These are phyloP conservation scores for Aspergillus neotritici DNA, from an alignment of 2,329 filamentous ascomycete genomes.

Conservation along the genomic window DNA sequence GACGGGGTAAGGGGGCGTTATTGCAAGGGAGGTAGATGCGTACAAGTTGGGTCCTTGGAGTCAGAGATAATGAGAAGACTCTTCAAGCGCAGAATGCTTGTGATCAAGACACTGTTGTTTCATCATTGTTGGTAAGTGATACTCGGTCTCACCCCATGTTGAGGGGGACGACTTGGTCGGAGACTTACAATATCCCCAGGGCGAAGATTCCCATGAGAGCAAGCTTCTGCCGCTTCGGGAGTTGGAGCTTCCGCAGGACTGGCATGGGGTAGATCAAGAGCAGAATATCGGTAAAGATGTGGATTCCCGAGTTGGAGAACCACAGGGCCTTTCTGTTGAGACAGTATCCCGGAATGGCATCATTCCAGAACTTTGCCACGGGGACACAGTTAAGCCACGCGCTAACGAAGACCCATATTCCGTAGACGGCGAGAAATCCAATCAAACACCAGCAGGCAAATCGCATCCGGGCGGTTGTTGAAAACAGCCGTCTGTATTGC, in stretches of 20 bases:
- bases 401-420: conserved; percentile 27
- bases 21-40: conserved; percentile 1
- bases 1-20: background rate
- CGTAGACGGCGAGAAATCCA: conserved; percentile 26
- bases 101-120: conserved; percentile 34
- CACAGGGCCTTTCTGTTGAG: conserved; percentile 38
- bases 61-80: conserved; percentile 26
- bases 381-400: conserved; percentile 30
- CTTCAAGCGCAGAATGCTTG: conserved; percentile 33
- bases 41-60: conserved; percentile 27
- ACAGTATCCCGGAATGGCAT: conserved; percentile 24
- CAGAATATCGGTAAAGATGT: conserved; percentile 39
- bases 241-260: conserved; percentile 35
- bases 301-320: conserved; percentile 41
- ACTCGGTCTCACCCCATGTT: background rate
- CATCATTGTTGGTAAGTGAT: conserved; percentile 15
- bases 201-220: conserved; percentile 40
- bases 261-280: conserved; percentile 41
- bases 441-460: conserved; percentile 32
- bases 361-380: conserved; percentile 27
- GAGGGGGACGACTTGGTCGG: background rate
- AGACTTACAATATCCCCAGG: conserved; percentile 39
- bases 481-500: conserved; percentile 34
- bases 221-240: conserved; percentile 35
- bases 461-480: conserved; percentile 23